phyloP scores from a whole-genome alignment of 2,329 filamentous ascomycete species.

The Laburnicola sp. region DNA sequence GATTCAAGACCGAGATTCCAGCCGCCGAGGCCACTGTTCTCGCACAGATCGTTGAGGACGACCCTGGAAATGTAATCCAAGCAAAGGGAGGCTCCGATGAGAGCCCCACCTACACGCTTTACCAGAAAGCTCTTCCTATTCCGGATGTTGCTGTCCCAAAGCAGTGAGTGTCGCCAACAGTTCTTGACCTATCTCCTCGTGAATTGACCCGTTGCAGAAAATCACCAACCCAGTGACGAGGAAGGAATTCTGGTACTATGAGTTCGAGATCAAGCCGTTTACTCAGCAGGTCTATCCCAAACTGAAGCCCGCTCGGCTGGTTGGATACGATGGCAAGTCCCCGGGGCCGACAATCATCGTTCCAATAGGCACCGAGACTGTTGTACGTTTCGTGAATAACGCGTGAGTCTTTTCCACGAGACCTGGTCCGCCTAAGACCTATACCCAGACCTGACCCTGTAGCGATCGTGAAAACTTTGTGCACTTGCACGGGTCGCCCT shows the following conservation, averaged over 20 bases:
- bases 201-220: conserved; percentile 1
- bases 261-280: conserved; percentile 49
- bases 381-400: conserved; percentile 61
- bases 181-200: neutral
- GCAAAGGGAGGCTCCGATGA: neutral
- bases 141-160: conserved; percentile 3
- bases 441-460: conserved; percentile 29
- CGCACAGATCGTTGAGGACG: conserved; percentile 15
- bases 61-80: conserved; percentile 1
- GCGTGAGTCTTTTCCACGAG: conserved; percentile 61
- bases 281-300: conserved; percentile 50
- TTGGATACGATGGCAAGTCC: conserved; percentile 59
- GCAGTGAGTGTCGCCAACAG: conserved; percentile 3
- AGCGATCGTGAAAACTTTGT: conserved; percentile 31
- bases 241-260: conserved; percentile 44
- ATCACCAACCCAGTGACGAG: conserved; percentile 13
- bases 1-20: conserved; percentile 10
- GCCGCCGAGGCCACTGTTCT: conserved; percentile 12
- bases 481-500: conserved; percentile 10
- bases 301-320: conserved; percentile 44
- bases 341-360: conserved; percentile 58
- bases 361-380: conserved; percentile 44
- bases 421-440: no score
- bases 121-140: conserved; percentile 8
- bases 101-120: conserved; percentile 8